These are phyloP conservation scores for Chenopodium berlandieri DNA, from an alignment of 148 eudicot genomes.

Conservation along the genomic window DNA sequence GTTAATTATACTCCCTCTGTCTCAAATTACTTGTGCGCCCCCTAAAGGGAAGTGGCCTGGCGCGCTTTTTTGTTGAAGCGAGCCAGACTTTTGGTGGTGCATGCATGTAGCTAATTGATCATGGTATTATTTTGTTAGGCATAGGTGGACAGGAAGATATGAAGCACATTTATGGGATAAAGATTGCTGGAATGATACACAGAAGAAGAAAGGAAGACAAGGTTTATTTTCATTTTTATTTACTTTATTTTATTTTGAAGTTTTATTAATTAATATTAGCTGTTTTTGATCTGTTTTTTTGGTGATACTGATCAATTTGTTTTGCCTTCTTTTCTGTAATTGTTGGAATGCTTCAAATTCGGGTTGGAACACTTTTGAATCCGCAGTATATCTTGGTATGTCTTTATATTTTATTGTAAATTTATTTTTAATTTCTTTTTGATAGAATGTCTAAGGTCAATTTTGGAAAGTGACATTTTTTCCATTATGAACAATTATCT, in stretches of 20 bases:
- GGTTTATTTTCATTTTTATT: conserved; percentile 30
- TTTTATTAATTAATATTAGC: background rate
- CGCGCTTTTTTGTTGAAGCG: background rate
- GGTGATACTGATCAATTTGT: conserved; percentile 5
- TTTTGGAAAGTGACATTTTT: too few relatives aligned
- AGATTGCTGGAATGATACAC: conserved; percentile 72
- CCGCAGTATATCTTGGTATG: conserved; percentile 84
- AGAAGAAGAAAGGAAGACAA: conserved; percentile 92
- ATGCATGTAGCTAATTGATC: background rate
- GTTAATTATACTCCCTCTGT: background rate
- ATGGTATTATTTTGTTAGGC: conserved; percentile 44
- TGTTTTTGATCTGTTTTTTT: background rate
- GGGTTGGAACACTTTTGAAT: conserved; percentile 19
- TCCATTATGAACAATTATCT: too few relatives aligned
- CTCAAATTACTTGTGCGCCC: background rate
- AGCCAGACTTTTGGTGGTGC: background rate
- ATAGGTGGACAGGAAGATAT: conserved; percentile 88
- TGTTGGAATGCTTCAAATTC: conserved; percentile 16
- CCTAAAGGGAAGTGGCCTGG: background rate
- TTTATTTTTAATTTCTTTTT: background rate
- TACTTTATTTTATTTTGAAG: background rate
- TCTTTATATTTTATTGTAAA: background rate
- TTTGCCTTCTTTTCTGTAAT: conserved; percentile 10
- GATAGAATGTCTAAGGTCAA: too few relatives aligned
- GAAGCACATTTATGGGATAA: conserved; percentile 98